Percentiles rank a stretch among this genome's conserved stretches.
These are phyloP conservation scores for Umbellularia californica DNA, from an alignment of 164 flowering plant genomes.

Conservation along the genomic window DNA sequence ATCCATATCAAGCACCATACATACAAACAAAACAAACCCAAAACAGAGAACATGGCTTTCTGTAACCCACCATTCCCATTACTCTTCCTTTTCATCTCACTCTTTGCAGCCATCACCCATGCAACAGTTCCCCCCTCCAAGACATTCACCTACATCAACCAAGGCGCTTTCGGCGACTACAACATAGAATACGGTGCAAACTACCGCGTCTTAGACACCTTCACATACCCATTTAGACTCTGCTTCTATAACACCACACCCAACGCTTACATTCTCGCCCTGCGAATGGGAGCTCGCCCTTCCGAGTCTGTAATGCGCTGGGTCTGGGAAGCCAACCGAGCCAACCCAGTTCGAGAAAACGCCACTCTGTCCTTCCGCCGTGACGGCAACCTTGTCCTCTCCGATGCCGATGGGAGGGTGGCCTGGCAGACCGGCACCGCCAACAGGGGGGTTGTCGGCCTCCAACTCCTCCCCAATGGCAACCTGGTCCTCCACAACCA, in stretches of 20 bases:
- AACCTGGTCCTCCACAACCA: constrained; percentile 30
- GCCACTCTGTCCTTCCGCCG: constrained; percentile 25
- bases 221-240: constrained; percentile 19
- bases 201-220: constrained; percentile 21
- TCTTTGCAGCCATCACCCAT: too few species aligned
- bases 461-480: constrained; percentile 21
- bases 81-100: too few species aligned
- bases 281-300: constrained; percentile 20
- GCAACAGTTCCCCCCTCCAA: constrained; percentile 34
- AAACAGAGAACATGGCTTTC: too few species aligned
- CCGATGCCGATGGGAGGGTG: constrained; percentile 25
- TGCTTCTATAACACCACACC: constrained; percentile 39
- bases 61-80: too few species aligned
- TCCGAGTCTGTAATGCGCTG: constrained; percentile 26
- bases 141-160: constrained; percentile 37
- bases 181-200: constrained; percentile 36
- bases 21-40: too few species aligned
- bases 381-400: constrained; percentile 33
- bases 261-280: constrained; percentile 19
- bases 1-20: too few species aligned
- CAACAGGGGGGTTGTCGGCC: constrained; percentile 25
- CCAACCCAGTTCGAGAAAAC: constrained; percentile 24
- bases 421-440: constrained; percentile 35
- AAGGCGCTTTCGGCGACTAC: constrained; percentile 37
- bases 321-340: constrained; percentile 45